Percentiles rank a stretch among this genome's conserved stretches.
These are phyloP conservation scores for Gossypium longicalyx DNA, from an alignment of 345 rosid genomes.

Conservation along the genomic window DNA sequence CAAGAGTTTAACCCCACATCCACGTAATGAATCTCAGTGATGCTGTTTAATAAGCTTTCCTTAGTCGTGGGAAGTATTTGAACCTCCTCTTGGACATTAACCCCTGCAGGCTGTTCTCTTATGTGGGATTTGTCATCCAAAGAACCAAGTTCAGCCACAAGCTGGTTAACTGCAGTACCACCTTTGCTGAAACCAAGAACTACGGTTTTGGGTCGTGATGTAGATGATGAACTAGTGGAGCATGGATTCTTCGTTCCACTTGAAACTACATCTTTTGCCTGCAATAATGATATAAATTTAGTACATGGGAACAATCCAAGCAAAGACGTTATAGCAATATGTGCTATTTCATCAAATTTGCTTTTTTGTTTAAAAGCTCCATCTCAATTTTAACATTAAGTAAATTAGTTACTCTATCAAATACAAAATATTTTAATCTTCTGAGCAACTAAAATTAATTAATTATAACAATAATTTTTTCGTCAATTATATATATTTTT, in stretches of 20 bases:
- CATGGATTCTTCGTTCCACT: conserved; percentile 20
- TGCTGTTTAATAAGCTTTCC: conserved; percentile 54
- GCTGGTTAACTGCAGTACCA: conserved; percentile 82
- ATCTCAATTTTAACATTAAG: no score
- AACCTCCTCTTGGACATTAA: conserved; percentile 23
- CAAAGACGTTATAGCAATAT: background rate
- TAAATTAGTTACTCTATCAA: background rate
- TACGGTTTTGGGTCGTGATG: conserved; percentile 41
- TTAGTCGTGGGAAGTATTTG: conserved; percentile 44
- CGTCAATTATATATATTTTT: no score
- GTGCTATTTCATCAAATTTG: background rate
- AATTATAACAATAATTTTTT: no score
- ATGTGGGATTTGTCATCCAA: conserved; percentile 21
- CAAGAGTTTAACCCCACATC: conserved; percentile 76
- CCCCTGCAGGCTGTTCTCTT: conserved; percentile 1
- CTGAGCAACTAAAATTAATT: rapidly evolving
- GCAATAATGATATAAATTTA: conserved; percentile 13
- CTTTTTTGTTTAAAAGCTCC: background rate
- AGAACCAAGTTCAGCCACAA: conserved; percentile 56
- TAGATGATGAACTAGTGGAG: conserved; percentile 10
- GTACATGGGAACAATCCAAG: background rate
- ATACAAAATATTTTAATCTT: no score
- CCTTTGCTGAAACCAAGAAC: conserved; percentile 90
- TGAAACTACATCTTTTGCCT: conserved; percentile 39
- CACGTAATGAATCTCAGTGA: conserved; percentile 62